Evolutionary conservation across 768 basidiomycete genomes (phyloP), one percentile per base, ranked within the genome.

Genomic region (Boletus coccyginus): DNA sequence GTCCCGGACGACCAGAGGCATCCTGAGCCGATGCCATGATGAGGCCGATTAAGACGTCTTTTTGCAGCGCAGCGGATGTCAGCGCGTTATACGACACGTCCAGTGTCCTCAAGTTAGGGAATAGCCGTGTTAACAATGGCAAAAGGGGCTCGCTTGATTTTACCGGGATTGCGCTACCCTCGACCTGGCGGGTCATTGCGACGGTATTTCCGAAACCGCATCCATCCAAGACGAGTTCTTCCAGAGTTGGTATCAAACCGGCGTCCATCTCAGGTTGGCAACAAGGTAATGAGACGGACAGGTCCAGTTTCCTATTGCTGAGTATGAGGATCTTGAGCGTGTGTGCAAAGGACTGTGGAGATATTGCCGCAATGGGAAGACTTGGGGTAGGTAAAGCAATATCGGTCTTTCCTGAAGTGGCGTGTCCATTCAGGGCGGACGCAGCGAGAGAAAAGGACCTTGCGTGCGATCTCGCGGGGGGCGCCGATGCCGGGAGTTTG

Each of bases 41-140:
- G 10, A 92, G 72, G 12, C 62, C 55, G 1, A 78, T 71, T 31
- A 91, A 69, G 1, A 74, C 75, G 3, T 80, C 80, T 27, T 75
- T 69, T 2, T 76, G 74, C 14, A 90, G 66, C 5, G 82, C 78
- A 0, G 73, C 71, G 52, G 79, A 80, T 1, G 85, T 85, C 12
- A 93, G 70, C 3, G 72, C 61, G 60, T 94, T 94, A 68, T 87
- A 87, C n/a, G 88, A 87, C 55, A 93, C 72, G 56, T 92, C 85
- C 14, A 94, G 78, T 12, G 80, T 84, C 38, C 75, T 77, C 44
- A 94, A 64, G 58, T 80, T 81, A 3, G 92, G 91, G 72, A 93
- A 93, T 12, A 92, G 74, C 52, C 74, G 76, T 3, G 82, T 74
- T 41, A 94, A 69, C 27, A 86, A 74, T 1, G 82, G 75, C 21